Percentiles rank a stretch among this genome's conserved stretches.
Evolutionary conservation across 495 filamentous ascomycete species (phyloP).

Genomic region (Tuber brumale): DNA sequence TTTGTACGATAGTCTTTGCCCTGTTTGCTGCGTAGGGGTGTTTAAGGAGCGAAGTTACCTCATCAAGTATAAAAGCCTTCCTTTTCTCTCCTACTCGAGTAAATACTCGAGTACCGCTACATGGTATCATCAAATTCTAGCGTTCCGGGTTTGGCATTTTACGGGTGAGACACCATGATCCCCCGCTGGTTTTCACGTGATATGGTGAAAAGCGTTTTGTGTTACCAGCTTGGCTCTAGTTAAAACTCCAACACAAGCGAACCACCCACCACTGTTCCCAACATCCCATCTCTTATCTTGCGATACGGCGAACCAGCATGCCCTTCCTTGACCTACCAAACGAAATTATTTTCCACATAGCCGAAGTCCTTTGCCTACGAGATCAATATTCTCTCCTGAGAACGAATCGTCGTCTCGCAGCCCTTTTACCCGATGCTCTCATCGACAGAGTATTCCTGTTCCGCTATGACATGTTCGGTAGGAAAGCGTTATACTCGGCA

Average conservation of each 20-base stretch:
- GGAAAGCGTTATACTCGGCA: not conserved
- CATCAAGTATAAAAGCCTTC: not conserved
- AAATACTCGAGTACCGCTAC: no score
- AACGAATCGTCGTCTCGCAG: slow-evolving; percentile 24
- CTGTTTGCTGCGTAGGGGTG: not conserved
- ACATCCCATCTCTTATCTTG: not conserved
- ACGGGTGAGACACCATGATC: not conserved
- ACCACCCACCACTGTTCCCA: not conserved
- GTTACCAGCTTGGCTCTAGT: slow-evolving; percentile 5
- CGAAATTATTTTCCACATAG: slow-evolving; percentile 33
- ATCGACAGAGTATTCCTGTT: not conserved
- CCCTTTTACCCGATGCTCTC: slow-evolving; percentile 21
- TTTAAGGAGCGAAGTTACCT: not conserved
- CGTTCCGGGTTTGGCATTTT: not conserved
- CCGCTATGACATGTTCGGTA: not conserved
- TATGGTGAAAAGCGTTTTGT: slow-evolving; percentile 7
- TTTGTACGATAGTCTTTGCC: not conserved
- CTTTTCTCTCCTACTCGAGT: not conserved
- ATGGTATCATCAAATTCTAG: not conserved
- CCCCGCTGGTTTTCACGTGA: not conserved
- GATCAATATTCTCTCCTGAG: slow-evolving; percentile 26
- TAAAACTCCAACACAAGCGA: not conserved
- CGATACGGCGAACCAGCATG: slow-evolving; percentile 15
- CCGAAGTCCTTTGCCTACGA: slow-evolving; percentile 20
- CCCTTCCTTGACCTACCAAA: slow-evolving; percentile 35